Evolutionary conservation across 2,329 filamentous ascomycete genomes (phyloP).

Genomic region (Penicillium sp.): DNA sequence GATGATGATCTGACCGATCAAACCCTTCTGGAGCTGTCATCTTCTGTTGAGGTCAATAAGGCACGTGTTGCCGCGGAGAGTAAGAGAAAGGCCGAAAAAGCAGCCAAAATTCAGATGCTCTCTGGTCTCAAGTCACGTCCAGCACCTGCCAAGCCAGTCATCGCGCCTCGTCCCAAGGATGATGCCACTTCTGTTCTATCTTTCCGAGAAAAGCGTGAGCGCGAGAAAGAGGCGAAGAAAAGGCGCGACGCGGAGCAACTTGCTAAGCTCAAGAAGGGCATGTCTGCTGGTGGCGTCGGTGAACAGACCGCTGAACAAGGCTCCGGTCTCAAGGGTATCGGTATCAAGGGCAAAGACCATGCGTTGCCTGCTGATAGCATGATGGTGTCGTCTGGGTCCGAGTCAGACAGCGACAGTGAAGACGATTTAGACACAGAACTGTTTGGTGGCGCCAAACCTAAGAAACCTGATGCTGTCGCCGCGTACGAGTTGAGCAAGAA

Average conservation of each 20-base stretch:
- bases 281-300: constrained; percentile 52
- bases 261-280: constrained; percentile 64
- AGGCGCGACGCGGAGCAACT: constrained; percentile 72
- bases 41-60: constrained; percentile 46
- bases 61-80: constrained; percentile 33
- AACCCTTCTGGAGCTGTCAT: constrained; percentile 42
- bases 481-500: constrained; percentile 51
- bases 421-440: constrained; percentile 73
- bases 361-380: constrained; percentile 73
- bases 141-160: constrained; percentile 22
- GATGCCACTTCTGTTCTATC: constrained; percentile 47
- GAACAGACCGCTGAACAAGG: constrained; percentile 70
- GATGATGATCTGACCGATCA: constrained; percentile 44
- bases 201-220: constrained; percentile 73
- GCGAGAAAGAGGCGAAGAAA: constrained; percentile 72
- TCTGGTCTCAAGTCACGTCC: constrained; percentile 20
- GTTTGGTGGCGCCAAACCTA: constrained; percentile 53
- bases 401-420: constrained; percentile 73
- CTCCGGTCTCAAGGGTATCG: constrained; percentile 72
- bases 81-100: constrained; percentile 29
- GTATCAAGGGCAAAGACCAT: constrained; percentile 77
- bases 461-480: constrained; percentile 41
- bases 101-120: constrained; percentile 20
- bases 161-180: constrained; percentile 29
- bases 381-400: constrained; percentile 73